These are phyloP conservation scores for Moringa oleifera DNA, from an alignment of 345 rosid species.

Conservation along the genomic window DNA sequence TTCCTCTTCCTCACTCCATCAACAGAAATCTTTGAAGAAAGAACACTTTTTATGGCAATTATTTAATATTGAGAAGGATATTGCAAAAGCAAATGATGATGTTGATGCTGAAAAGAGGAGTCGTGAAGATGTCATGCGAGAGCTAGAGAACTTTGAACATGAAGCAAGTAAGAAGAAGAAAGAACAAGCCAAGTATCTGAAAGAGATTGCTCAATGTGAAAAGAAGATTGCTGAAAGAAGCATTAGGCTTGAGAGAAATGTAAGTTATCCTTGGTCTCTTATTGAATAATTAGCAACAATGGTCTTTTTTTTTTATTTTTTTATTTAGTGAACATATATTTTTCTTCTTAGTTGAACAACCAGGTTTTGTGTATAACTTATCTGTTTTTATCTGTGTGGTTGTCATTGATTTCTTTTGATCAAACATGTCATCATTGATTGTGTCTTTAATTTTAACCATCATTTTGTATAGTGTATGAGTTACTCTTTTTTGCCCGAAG, in stretches of 20 bases:
- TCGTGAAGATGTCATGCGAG: constrained; percentile 53
- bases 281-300: background rate
- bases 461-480: background rate
- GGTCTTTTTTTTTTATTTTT: background rate
- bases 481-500: background rate
- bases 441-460: too few species aligned
- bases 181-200: constrained; percentile 73
- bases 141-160: constrained; percentile 55
- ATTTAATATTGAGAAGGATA: constrained; percentile 67
- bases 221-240: constrained; percentile 79
- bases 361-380: background rate
- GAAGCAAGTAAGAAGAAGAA: constrained; percentile 63
- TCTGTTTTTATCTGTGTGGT: background rate
- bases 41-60: constrained; percentile 88
- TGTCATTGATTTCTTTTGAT: background rate
- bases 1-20: constrained; percentile 6
- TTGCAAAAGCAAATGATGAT: constrained; percentile 48
- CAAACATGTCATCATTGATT: too few species aligned
- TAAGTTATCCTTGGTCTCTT: constrained; percentile 33
- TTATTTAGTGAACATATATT: background rate
- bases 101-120: constrained; percentile 60
- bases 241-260: constrained; percentile 57
- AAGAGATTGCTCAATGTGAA: constrained; percentile 72
- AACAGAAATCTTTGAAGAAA: constrained; percentile 84
- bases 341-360: background rate